A percentile compares a stretch with the other conserved stretches of the same genome.
Evolutionary conservation across 306 rosid species (phyloP).

Genomic region (Lithocarpus polystachyus): DNA sequence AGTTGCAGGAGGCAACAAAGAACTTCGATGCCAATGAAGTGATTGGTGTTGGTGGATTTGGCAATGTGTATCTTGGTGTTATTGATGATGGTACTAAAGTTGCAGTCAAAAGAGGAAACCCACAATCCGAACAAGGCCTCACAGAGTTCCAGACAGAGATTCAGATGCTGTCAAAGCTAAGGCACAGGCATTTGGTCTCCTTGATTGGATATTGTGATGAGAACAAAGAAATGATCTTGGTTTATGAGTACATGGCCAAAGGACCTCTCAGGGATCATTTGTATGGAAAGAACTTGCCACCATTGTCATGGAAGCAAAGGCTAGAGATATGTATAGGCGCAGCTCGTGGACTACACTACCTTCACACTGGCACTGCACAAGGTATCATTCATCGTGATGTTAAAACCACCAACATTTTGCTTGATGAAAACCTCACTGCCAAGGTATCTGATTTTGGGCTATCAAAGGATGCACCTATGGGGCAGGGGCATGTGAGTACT

Average conservation of each 20-base stretch:
- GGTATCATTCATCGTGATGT: constrained; percentile 67
- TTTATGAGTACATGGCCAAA: constrained; percentile 59
- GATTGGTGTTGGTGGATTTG: constrained; percentile 66
- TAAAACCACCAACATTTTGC: constrained; percentile 54
- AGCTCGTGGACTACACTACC: constrained; percentile 60
- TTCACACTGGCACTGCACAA: constrained; percentile 63
- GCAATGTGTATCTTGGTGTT: constrained; percentile 50
- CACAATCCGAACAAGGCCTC: constrained; percentile 68
- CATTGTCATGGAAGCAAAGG: constrained; percentile 60
- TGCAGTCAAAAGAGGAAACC: constrained; percentile 60
- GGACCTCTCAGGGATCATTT: constrained; percentile 61
- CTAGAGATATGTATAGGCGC: constrained; percentile 54
- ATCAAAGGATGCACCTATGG: constrained; percentile 57
- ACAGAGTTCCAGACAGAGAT: constrained; percentile 60
- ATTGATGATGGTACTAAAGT: constrained; percentile 57
- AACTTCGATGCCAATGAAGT: constrained; percentile 47
- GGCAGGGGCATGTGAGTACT: constrained; percentile 60
- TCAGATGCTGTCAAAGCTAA: constrained; percentile 57
- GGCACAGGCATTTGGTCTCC: constrained; percentile 63
- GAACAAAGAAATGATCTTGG: constrained; percentile 54
- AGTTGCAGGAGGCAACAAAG: constrained; percentile 58
- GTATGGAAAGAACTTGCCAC: constrained; percentile 48
- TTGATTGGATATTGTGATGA: constrained; percentile 63
- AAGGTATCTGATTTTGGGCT: constrained; percentile 62
- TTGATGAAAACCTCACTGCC: constrained; percentile 56